A percentile compares a stretch with the other conserved stretches of the same genome.
Evolutionary conservation across 441 rosid species (phyloP).

Genomic region (Adansonia madagascariensis): DNA sequence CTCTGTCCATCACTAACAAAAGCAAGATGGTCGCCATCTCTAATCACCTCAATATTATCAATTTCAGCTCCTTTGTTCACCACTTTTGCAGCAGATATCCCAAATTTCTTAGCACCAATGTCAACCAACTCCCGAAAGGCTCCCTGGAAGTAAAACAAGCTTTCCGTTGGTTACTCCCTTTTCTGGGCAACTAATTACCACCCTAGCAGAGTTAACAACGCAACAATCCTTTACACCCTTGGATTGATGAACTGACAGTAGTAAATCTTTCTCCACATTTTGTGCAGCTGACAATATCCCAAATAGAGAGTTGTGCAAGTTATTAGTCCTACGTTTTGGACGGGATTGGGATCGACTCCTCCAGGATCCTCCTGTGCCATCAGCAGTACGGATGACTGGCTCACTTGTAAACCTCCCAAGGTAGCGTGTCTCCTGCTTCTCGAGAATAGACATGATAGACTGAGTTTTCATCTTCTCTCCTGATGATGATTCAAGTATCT

Average conservation of each 20-base stretch:
- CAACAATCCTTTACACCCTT: not conserved
- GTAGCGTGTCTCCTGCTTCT: constrained; percentile 24
- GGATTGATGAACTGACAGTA: not conserved
- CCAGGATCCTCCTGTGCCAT: constrained; percentile 24
- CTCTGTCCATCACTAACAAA: constrained; percentile 41
- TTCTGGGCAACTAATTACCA: constrained; percentile 64
- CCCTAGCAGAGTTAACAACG: constrained; percentile 45
- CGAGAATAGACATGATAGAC: constrained; percentile 26
- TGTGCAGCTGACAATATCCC: constrained; percentile 73
- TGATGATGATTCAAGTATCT: constrained; percentile 37
- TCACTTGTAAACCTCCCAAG: constrained; percentile 64
- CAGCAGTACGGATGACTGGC: constrained; percentile 47
- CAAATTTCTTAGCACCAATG: constrained; percentile 64
- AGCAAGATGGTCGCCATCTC: constrained; percentile 87
- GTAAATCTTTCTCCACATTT: not conserved
- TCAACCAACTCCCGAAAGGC: constrained; percentile 61
- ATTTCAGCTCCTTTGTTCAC: constrained; percentile 72
- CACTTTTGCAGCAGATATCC: constrained; percentile 53
- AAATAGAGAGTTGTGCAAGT: constrained; percentile 70
- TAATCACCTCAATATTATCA: constrained; percentile 71
- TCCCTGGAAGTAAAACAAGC: constrained; percentile 63
- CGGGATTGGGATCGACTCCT: constrained; percentile 24
- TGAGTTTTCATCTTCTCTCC: constrained; percentile 33
- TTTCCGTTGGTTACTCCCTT: constrained; percentile 53
- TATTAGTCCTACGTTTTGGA: constrained; percentile 52